These are phyloP conservation scores for Aschersonia sp. DNA, from an alignment of 2,329 filamentous ascomycete genomes.

Conservation along the genomic window DNA sequence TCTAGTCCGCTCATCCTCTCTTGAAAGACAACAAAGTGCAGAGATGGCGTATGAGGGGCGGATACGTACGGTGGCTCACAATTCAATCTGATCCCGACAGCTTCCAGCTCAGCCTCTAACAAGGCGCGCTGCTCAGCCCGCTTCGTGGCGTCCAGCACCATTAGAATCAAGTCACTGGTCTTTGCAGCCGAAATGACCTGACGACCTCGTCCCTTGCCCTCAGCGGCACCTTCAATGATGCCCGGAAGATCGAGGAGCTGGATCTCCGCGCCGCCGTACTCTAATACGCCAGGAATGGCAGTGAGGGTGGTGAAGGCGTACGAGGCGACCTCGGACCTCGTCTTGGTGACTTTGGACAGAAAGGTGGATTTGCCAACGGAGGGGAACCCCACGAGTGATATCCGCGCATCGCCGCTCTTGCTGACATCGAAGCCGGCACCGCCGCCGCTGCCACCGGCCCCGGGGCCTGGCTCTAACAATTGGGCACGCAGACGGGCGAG, in stretches of 20 bases:
- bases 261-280: slow-evolving; percentile 96
- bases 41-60: neutral
- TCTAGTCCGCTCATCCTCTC: too few relatives aligned
- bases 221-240: slow-evolving; percentile 93
- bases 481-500: slow-evolving; percentile 90
- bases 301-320: slow-evolving; percentile 97
- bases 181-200: slow-evolving; percentile 98
- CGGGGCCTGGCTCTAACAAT: slow-evolving; percentile 76
- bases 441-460: slow-evolving; percentile 62
- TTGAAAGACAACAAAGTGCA: neutral
- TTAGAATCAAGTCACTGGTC: slow-evolving; percentile 92
- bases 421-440: slow-evolving; percentile 86
- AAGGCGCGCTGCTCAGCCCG: slow-evolving; percentile 82
- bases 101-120: slow-evolving; percentile 83
- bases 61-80: slow-evolving; percentile 65
- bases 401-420: slow-evolving; percentile 91
- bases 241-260: slow-evolving; percentile 94
- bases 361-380: slow-evolving; percentile 99
- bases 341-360: slow-evolving; percentile 97
- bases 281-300: slow-evolving; percentile 90
- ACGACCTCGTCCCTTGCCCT: slow-evolving; percentile 88
- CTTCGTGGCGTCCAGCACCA: slow-evolving; percentile 96
- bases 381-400: slow-evolving; percentile 95
- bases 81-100: slow-evolving; percentile 89
- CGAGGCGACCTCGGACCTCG: slow-evolving; percentile 86